Evolutionary conservation across 2,329 filamentous ascomycete genomes (phyloP), one percentile per base, ranked within the genome.

Genomic region (Fusarium nematophilum): DNA sequence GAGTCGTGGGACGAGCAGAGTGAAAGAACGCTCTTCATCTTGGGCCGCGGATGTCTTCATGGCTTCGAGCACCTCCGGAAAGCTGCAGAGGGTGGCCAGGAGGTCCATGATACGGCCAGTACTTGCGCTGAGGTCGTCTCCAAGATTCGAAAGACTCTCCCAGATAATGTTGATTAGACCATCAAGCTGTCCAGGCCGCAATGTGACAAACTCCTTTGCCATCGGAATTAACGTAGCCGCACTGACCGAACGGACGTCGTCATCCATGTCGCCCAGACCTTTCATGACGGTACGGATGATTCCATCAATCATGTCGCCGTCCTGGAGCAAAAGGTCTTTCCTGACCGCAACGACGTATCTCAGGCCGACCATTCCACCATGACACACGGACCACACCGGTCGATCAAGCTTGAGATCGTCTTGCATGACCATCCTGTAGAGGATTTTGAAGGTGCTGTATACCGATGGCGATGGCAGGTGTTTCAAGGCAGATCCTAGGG

Each of bases 51-150:
- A 97, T 25, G 82, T 80, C 76, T 96, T 96, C 95, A 99, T 99
- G 11, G 94, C 91, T 57, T 94, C 88, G 26, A 99, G 79, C 7
- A 98, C 94, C 77, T 97, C 87, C 1, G 91, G 91, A 79, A 97
- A 99, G 61, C 93, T 90, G 78, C 95, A 99, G 2, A 99, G 86
- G 57, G 95, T 98, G 11, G 96, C 95, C 14, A 99, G 83, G 33
- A 99, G 85, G 74, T 99, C 96, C 96, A 99, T 99, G 49, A 99
- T 96, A 52, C 93, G 96, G 40, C 95, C 95, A 9, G 96, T 99
- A 73, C 95, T 98, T 4, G 95, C 95, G 73, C 93, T 98, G 14
- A 99, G 83, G 72, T 99, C 95, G 72, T 99, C 95, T 63, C 94
- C 93, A n/a, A 99, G 81, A 72, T 96, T 96, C 4, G 94, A 96